Conservation (phyloP, 495 filamentous ascomycete genomes). For the Aspergillus affinis region DNA sequence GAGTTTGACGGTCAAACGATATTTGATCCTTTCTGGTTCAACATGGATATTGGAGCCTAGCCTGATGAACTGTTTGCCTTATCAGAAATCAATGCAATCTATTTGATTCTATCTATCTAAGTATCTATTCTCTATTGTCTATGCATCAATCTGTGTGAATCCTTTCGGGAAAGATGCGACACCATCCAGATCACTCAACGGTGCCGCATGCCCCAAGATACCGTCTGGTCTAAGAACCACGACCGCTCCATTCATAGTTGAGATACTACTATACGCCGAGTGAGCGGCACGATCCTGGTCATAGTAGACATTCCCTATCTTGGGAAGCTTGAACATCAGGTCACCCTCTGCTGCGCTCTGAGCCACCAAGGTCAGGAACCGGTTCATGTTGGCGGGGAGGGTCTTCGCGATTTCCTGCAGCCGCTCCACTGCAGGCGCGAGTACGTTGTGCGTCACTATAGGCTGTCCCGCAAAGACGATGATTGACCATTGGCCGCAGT, state of each 20-base stretch:
- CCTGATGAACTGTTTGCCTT: neutral
- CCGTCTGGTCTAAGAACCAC: conserved; percentile 10
- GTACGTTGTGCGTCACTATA: neutral
- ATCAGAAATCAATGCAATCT: neutral
- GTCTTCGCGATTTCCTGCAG: neutral
- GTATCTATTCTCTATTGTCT: neutral
- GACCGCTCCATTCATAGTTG: conserved; percentile 7
- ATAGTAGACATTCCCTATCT: conserved; percentile 7
- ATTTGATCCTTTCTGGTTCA: conserved; percentile 5
- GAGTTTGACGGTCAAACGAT: conserved; percentile 3
- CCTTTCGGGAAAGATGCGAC: neutral
- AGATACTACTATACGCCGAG: conserved; percentile 8
- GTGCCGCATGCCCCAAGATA: conserved; percentile 3
- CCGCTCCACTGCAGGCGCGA: neutral
- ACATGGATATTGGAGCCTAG: neutral
- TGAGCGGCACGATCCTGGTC: conserved; percentile 13
- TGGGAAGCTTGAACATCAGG: conserved; percentile 1
- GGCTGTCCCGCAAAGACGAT: conserved; percentile 9
- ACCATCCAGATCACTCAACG: neutral
- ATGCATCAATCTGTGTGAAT: neutral
- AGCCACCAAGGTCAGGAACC: conserved; percentile 10
- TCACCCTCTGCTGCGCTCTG: conserved; percentile 8
- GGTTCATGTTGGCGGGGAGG: conserved; percentile 5
- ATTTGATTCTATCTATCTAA: neutral
- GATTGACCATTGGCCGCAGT: conserved; percentile 8